Evolutionary conservation across 1,284 basidiomycete species (phyloP), one percentile per base, ranked within the genome.

Genomic region (Sporisorium exsertum): DNA sequence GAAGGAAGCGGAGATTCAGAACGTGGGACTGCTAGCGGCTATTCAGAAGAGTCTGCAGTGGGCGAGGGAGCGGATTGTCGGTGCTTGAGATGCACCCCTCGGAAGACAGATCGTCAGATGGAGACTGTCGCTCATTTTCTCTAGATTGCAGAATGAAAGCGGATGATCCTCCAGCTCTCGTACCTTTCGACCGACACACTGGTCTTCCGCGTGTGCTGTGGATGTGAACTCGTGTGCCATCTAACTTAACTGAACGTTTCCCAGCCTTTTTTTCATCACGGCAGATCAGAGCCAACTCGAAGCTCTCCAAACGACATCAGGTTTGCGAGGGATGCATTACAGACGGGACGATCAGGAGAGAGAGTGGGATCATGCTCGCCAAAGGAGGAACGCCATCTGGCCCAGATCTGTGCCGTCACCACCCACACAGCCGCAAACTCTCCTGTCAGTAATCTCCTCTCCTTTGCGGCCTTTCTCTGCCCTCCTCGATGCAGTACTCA

Each of bases 381-480:
- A 85, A 22, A 85, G 65, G 2, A 85, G 61, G 70, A 85, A 85
- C 3, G 84, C 84, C 64, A 84, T 80, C 43, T 79, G 72, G 9
- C 82, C 84, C 4, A 85, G 67, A 58, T 85, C 83, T 84, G 75
- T 26, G 16, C 5, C 10, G 5, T 1, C 47, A 42, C 18, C 4
- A 27, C 16, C 20, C 9, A 45, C 5, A 9, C 18, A 27, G 20
- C 10, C 12, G n/a, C n/a, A 2, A 59, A 18, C 15, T 40, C 5
- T 18, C 16, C 32, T n/a, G 27, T 46, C 22, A 54, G 35, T 29
- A 35, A n/a, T n/a, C n/a, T n/a, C n/a, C n/a, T n/a, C n/a, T n/a
- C n/a, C n/a, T n/a, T n/a, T n/a, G n/a, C n/a, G n/a, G n/a, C n/a
- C 13, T 24, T n/a, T 24, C 18, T 40, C 32, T 22, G 32, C 26